Evolutionary conservation across 2,329 filamentous ascomycete species (phyloP).

Genomic region (Colletotrichum magnum): DNA sequence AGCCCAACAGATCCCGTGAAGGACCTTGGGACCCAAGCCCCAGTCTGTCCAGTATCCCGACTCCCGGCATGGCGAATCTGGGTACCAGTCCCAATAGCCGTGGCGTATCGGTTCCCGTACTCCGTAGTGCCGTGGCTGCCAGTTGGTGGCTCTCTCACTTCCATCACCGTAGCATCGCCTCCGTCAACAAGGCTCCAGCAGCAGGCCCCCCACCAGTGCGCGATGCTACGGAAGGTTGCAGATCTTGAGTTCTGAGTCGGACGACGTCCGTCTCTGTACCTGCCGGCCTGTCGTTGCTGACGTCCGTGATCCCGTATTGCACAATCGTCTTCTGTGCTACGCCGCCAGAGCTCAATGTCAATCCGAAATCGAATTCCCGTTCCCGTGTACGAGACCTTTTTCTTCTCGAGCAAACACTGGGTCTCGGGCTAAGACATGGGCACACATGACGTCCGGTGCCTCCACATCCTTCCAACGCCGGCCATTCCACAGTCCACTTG

Average conservation of each 20-base stretch:
- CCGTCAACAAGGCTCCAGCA: constrained; percentile 14
- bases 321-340: constrained; percentile 15
- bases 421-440: constrained; percentile 34
- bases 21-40: too few relatives aligned
- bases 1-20: constrained; percentile 8
- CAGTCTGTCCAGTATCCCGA: neutral
- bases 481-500: neutral
- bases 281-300: constrained; percentile 20
- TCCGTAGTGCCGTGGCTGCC: constrained; percentile 9
- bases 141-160: constrained; percentile 21
- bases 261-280: constrained; percentile 14
- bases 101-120: too few relatives aligned
- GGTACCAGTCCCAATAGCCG: neutral
- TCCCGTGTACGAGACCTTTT: constrained; percentile 1
- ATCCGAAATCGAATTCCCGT: neutral
- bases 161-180: constrained; percentile 28
- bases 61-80: constrained; percentile 6
- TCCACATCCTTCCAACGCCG: neutral
- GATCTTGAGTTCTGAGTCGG: constrained; percentile 31
- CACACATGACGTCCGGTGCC: constrained; percentile 24
- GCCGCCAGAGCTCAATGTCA: constrained; percentile 18
- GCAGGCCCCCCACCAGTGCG: neutral
- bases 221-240: constrained; percentile 22
- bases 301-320: constrained; percentile 21
- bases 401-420: constrained; percentile 29